Conservation (phyloP, 2,329 filamentous ascomycete species). For the Aspergillus vadensis region DNA sequence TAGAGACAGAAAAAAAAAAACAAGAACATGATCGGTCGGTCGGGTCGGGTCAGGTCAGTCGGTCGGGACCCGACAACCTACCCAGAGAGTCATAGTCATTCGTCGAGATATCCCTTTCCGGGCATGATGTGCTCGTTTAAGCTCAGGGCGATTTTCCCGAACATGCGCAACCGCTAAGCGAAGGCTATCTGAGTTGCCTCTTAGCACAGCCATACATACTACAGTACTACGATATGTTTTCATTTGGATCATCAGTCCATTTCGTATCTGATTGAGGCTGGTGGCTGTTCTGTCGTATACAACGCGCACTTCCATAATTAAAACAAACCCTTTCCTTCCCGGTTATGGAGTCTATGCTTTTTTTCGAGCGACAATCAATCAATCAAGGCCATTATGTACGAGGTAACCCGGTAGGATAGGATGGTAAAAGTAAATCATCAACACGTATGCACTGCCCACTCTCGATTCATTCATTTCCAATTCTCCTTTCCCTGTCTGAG, state of each 20-base stretch:
- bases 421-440: background rate
- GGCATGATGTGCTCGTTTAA: constrained; percentile 5
- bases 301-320: too few relatives aligned
- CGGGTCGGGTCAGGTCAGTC: too few relatives aligned
- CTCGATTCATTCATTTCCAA: background rate
- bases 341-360: background rate
- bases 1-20: too few relatives aligned
- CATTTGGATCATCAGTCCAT: background rate
- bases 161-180: constrained; percentile 2
- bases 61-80: too few relatives aligned
- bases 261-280: background rate
- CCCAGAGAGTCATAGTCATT: background rate
- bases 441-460: background rate
- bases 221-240: background rate
- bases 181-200: background rate
- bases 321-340: too few relatives aligned
- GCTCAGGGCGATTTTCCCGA: constrained; percentile 7
- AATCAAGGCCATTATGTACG: too few relatives aligned
- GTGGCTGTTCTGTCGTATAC: background rate
- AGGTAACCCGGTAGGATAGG: too few relatives aligned
- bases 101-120: constrained; percentile 3
- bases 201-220: background rate
- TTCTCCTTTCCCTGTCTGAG: background rate
- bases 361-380: background rate
- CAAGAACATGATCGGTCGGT: too few relatives aligned